phyloP scores from a whole-genome alignment of 495 filamentous ascomycete genomes.

The Zalerion maritima region DNA sequence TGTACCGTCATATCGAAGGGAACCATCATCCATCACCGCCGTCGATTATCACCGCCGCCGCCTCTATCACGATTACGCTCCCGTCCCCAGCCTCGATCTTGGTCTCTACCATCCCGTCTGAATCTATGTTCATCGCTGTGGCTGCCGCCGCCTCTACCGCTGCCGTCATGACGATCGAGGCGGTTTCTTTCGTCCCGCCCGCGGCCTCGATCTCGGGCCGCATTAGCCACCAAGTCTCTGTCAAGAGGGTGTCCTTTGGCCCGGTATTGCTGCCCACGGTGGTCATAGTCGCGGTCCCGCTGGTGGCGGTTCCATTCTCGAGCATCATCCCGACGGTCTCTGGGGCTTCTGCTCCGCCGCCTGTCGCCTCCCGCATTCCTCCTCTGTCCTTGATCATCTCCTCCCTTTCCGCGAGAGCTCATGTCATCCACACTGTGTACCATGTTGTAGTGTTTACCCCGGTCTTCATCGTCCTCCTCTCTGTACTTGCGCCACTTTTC shows the following conservation, averaged over 20 bases:
- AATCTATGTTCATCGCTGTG: conserved; percentile 7
- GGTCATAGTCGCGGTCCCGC: conserved; percentile 7
- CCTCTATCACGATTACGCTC: too few relatives aligned
- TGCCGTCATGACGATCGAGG: conserved; percentile 8
- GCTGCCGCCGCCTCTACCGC: conserved; percentile 9
- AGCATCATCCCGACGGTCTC: conserved; percentile 11
- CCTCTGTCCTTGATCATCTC: conserved; percentile 14
- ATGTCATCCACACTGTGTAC: conserved; percentile 67
- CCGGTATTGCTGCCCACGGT: too few relatives aligned
- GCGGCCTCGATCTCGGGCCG: too few relatives aligned
- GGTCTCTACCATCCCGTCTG: conserved; percentile 2
- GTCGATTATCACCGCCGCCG: too few relatives aligned
- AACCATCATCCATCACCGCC: too few relatives aligned
- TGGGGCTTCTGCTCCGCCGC: conserved; percentile 26
- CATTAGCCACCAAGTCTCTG: too few relatives aligned
- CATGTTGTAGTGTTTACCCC: conserved; percentile 53
- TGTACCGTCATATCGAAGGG: too few relatives aligned
- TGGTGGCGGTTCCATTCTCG: conserved; percentile 14
- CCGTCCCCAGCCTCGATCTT: neutral
- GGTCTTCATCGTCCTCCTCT: conserved; percentile 41
- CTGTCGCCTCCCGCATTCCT: conserved; percentile 4
- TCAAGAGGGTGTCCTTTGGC: too few relatives aligned
- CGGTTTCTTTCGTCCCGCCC: conserved; percentile 9
- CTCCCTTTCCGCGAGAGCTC: conserved; percentile 30
- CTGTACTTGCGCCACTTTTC: conserved; percentile 88